Evolutionary conservation across 495 filamentous ascomycete genomes (phyloP).

Genomic region (Penicillium steckii): DNA sequence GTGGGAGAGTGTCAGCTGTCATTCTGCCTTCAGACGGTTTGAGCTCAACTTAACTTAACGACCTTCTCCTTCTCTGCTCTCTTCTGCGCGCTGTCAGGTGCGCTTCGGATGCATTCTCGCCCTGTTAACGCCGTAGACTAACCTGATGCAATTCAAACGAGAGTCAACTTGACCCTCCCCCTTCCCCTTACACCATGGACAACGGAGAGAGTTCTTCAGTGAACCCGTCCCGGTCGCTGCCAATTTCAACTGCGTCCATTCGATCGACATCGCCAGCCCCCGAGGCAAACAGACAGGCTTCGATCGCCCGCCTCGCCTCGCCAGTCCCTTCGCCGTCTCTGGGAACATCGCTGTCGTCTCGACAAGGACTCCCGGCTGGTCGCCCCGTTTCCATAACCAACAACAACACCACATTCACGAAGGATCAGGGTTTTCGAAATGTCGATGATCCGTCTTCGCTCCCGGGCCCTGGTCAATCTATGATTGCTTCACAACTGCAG

Average conservation of each 20-base stretch:
- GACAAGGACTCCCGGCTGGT: slow-evolving; percentile 38
- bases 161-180: neutral
- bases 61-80: neutral
- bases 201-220: slow-evolving; percentile 42
- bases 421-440: slow-evolving; percentile 34
- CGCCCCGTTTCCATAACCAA: slow-evolving; percentile 22
- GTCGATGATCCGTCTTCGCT: slow-evolving; percentile 43
- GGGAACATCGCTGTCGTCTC: slow-evolving; percentile 41
- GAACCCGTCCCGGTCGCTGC: slow-evolving; percentile 31
- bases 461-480: slow-evolving; percentile 69
- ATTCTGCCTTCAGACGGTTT: neutral
- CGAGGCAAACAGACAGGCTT: slow-evolving; percentile 58
- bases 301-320: slow-evolving; percentile 71
- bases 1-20: neutral
- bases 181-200: slow-evolving; percentile 28
- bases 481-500: slow-evolving; percentile 72
- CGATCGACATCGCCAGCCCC: slow-evolving; percentile 42
- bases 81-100: neutral
- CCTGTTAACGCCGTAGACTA: neutral
- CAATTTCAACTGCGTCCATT: slow-evolving; percentile 36
- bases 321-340: slow-evolving; percentile 56
- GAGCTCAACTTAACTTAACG: neutral
- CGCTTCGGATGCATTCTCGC: neutral
- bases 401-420: slow-evolving; percentile 13
- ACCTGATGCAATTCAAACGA: slow-evolving; percentile 1